These are phyloP conservation scores for Diplotaxis tenuifolia DNA, from an alignment of 345 rosid species.

Conservation along the genomic window DNA sequence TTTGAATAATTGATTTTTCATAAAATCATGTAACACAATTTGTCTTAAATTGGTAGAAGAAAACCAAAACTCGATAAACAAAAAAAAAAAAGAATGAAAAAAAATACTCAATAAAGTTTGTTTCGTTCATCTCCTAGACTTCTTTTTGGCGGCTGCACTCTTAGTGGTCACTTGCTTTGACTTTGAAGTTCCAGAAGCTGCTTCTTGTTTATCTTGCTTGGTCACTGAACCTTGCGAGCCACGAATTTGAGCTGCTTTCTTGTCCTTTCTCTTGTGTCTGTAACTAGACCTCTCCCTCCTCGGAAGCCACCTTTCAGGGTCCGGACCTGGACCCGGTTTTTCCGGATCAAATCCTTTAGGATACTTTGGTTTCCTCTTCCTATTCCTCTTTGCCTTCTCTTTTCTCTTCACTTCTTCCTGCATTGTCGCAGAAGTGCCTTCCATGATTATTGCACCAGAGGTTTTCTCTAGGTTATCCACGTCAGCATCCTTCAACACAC, in stretches of 20 bases:
- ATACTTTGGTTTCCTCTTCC: slow-evolving; percentile 96
- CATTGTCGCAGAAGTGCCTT: slow-evolving; percentile 41
- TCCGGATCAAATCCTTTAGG: slow-evolving; percentile 97
- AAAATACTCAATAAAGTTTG: background rate
- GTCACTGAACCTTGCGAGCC: slow-evolving; percentile 88
- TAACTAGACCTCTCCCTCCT: slow-evolving; percentile 92
- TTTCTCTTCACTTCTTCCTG: slow-evolving; percentile 68
- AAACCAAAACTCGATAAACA: no score
- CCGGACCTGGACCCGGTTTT: slow-evolving; percentile 96
- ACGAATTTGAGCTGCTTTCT: slow-evolving; percentile 92
- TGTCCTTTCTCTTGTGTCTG: slow-evolving; percentile 91
- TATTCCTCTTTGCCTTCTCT: slow-evolving; percentile 87
- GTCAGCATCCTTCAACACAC: slow-evolving; percentile 63
- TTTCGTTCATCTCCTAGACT: slow-evolving; percentile 63
- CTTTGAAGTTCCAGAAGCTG: slow-evolving; percentile 42
- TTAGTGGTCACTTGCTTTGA: slow-evolving; percentile 36
- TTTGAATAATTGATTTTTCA: no score
- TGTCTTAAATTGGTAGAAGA: no score
- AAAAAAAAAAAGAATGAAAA: no score
- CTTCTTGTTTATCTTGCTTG: slow-evolving; percentile 68
- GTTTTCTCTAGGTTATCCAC: slow-evolving; percentile 80
- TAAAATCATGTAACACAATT: no score
- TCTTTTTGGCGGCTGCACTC: slow-evolving; percentile 51
- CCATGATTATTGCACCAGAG: slow-evolving; percentile 79
- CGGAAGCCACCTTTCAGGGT: slow-evolving; percentile 98